These are phyloP conservation scores for Mycena pura DNA, from an alignment of 768 basidiomycete species.

Conservation along the genomic window DNA sequence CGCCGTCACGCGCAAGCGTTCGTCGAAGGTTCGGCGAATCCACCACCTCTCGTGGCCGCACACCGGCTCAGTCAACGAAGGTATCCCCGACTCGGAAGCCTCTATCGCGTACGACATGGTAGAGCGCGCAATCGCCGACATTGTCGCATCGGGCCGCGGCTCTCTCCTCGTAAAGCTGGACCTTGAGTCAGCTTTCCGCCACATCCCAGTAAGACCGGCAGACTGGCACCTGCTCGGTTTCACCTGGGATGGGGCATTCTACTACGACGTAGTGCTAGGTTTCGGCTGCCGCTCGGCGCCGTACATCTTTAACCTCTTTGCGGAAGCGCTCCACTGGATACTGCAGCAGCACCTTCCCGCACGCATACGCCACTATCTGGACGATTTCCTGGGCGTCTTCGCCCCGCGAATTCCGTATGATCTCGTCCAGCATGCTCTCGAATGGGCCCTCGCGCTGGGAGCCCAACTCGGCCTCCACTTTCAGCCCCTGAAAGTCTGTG, in stretches of 20 bases:
- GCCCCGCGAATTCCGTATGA: neutral
- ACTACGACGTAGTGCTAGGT: neutral
- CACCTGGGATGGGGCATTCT: neutral
- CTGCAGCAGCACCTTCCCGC: no score
- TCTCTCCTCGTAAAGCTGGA: neutral
- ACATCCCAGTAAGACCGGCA: neutral
- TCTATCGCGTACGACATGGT: slow-evolving; percentile 2
- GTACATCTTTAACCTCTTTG: no score
- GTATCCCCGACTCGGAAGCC: slow-evolving; percentile 26
- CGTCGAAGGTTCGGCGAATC: neutral
- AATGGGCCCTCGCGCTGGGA: slow-evolving; percentile 37
- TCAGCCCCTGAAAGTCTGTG: slow-evolving; percentile 28
- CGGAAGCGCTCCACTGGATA: no score
- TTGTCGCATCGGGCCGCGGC: neutral
- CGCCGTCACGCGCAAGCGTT: neutral
- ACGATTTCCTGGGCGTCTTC: slow-evolving; percentile 42
- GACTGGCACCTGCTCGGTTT: neutral
- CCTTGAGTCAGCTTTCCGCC: neutral
- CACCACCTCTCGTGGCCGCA: slow-evolving; percentile 28
- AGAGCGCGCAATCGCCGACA: neutral
- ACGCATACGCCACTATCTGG: slow-evolving; percentile 40
- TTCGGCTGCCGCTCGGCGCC: neutral
- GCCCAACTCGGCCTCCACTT: neutral
- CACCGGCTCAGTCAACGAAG: slow-evolving; percentile 26
- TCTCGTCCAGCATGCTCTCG: slow-evolving; percentile 20